Evolutionary conservation across 805 yeast genomes (phyloP).

Genomic region (Metschnikowia vanudenii): DNA sequence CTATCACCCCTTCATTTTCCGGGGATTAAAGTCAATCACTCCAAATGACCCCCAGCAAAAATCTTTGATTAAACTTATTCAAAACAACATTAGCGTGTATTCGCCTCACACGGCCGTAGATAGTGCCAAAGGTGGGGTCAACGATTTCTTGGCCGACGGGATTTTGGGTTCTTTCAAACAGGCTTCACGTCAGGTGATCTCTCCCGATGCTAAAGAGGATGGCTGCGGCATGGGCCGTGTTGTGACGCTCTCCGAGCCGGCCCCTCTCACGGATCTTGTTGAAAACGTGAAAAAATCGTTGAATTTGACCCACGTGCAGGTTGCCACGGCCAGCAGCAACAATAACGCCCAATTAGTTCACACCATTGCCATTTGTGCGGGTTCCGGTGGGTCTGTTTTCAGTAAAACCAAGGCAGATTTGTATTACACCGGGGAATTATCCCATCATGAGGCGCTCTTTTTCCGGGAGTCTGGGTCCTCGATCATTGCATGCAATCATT

Average conservation of each 20-base stretch:
- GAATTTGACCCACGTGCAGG: conserved; percentile 56
- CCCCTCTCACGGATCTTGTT: conserved; percentile 46
- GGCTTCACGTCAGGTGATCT: conserved; percentile 36
- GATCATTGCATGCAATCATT: conserved; percentile 81
- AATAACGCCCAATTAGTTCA: conserved; percentile 28
- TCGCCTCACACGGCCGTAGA: conserved; percentile 97
- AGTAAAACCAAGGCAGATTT: conserved; percentile 62
- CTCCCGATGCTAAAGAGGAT: conserved; percentile 41
- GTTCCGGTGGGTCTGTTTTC: conserved; percentile 84
- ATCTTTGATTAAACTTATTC: conserved; percentile 69
- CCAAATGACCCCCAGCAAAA: conserved; percentile 72
- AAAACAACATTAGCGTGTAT: conserved; percentile 81
- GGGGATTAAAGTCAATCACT: conserved; percentile 75
- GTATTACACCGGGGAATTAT: conserved; percentile 86
- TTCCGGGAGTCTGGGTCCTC: conserved; percentile 68
- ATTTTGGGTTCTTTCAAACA: conserved; percentile 34
- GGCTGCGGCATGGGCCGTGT: conserved; percentile 84
- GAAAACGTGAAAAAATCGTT: conserved; percentile 52
- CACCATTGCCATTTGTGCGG: conserved; percentile 87
- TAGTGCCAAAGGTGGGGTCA: conserved; percentile 89
- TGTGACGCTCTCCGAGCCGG: conserved; percentile 46
- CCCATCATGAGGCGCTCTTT: conserved; percentile 86
- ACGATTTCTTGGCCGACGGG: conserved; percentile 82
- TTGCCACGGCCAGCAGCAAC: conserved; percentile 44
- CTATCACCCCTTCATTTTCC: conserved; percentile 90